phyloP scores from a whole-genome alignment of 805 yeast species.

The Candida pseudoglaebosa region DNA sequence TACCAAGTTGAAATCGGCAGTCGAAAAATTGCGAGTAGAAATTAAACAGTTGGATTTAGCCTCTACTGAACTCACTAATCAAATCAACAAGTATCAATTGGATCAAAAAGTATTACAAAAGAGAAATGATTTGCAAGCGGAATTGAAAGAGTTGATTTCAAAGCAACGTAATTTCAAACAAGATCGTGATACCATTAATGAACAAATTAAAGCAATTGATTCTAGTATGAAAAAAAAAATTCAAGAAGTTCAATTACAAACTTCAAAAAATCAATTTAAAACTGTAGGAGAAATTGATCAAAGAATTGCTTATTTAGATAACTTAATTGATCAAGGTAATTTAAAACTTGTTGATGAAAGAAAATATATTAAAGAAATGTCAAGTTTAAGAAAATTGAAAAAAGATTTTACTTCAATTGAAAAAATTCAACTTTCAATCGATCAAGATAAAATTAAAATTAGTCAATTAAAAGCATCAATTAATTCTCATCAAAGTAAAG shows the following conservation, averaged over 20 bases:
- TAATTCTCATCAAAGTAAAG: conserved; percentile 55
- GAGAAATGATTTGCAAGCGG: conserved; percentile 30
- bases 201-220: conserved; percentile 71
- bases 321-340: conserved; percentile 69
- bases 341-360: conserved; percentile 90
- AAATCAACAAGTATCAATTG: conserved; percentile 42
- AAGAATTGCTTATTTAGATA: conserved; percentile 64
- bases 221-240: conserved; percentile 68
- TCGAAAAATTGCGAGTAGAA: conserved; percentile 54
- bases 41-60: conserved; percentile 59
- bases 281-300: conserved; percentile 64
- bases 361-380: conserved; percentile 77
- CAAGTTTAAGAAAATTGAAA: conserved; percentile 72
- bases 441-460: conserved; percentile 71
- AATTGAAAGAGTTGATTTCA: conserved; percentile 39
- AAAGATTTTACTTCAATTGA: conserved; percentile 74
- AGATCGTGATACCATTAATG: conserved; percentile 51
- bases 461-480: conserved; percentile 68
- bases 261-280: conserved; percentile 68
- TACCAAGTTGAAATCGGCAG: conserved; percentile 54
- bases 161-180: conserved; percentile 47
- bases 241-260: conserved; percentile 66
- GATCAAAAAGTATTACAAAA: conserved; percentile 28
- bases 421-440: conserved; percentile 73
- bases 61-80: conserved; percentile 48